Evolutionary conservation across 225 moss, liverwort and hornwort species (phyloP).

Genomic region (Sphagnum tenellum): DNA sequence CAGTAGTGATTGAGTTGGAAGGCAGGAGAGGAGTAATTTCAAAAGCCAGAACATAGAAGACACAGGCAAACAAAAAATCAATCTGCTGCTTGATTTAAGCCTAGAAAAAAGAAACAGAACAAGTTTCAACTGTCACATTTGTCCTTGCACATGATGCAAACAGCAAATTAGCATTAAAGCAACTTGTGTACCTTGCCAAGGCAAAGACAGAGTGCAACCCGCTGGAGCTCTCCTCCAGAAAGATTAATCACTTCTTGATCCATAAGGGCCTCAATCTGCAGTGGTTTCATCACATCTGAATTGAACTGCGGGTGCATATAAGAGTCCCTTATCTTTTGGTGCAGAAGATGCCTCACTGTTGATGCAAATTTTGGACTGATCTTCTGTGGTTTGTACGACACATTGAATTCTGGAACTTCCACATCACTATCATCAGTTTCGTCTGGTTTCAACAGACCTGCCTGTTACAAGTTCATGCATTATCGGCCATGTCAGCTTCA

Average conservation of each 20-base stretch:
- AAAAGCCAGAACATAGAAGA: too few species aligned
- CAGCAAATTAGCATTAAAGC: background rate
- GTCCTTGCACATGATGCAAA: too few species aligned
- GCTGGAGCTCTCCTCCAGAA: constrained; percentile 93
- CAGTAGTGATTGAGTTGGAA: too few species aligned
- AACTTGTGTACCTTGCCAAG: constrained; percentile 71
- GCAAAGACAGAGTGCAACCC: constrained; percentile 86
- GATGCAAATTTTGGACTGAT: constrained; percentile 85
- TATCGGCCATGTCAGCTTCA: too few species aligned
- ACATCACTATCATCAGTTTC: constrained; percentile 40
- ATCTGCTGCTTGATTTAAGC: too few species aligned
- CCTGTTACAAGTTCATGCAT: constrained; percentile 25
- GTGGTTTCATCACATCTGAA: constrained; percentile 90
- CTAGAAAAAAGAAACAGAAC: too few species aligned
- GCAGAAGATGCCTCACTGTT: constrained; percentile 66
- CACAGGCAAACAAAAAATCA: too few species aligned
- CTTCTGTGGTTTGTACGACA: constrained; percentile 96
- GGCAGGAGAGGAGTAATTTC: too few species aligned
- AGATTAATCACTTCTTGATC: constrained; percentile 88
- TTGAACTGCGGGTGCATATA: constrained; percentile 99
- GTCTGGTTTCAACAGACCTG: constrained; percentile 85
- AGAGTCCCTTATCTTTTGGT: constrained; percentile 79
- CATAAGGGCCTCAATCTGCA: constrained; percentile 83
- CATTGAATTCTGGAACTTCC: constrained; percentile 95
- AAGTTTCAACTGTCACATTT: too few species aligned